Base-by-base conservation (phyloP, 257 asterid genomes). In the Eustoma russellianum region DNA sequence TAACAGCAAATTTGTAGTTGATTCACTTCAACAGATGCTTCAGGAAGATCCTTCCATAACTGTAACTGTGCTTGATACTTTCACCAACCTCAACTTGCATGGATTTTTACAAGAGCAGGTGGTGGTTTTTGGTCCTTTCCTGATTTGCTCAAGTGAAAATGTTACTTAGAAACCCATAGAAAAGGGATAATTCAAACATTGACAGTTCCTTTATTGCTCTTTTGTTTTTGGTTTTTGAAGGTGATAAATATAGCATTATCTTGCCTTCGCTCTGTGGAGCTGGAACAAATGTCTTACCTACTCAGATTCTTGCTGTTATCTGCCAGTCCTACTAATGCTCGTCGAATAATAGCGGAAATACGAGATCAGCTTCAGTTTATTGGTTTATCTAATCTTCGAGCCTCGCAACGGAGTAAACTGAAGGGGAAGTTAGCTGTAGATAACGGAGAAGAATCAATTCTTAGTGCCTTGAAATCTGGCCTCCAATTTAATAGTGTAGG, bases 91-190 rank as follows among this genome's bases (percentile, higher is more conserved):
- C 73, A 80, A 79, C 69, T 79, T 83, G 78, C 87, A 83, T 61
- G 94, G 83, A 52, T 55, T 76, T 46, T 75, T 81, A 76, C 83
- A 77, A 66, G 94, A 83, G 48, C 75, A 87, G 96, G 96, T 86
- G 43, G 50, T 33, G 51, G 3, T 17, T 45, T 43, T 46, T 6
- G 19, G 24, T 48, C 56, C 14, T 41, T n/a, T n/a, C 33, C 10
- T 13, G 48, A 33, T 33, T 49, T 15, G 13, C 17, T n/a, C 17
- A 49, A 17, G 17, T 54, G 44, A 8, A 2, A 2, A 11, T 10
- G 33, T 33, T 15, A 16, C n/a, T 17, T 38, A 33, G 9, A 46
- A 17, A 3, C 15, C 33, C 11, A 17, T 5, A 6, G 0, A n/a
- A 51, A 12, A 13, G 9, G 6, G 6, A n/a, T 19, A 50, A 17